Percentiles rank a stretch among this genome's conserved stretches.
Conservation (phyloP, 805 yeast genomes). For the Candida chilensis region DNA sequence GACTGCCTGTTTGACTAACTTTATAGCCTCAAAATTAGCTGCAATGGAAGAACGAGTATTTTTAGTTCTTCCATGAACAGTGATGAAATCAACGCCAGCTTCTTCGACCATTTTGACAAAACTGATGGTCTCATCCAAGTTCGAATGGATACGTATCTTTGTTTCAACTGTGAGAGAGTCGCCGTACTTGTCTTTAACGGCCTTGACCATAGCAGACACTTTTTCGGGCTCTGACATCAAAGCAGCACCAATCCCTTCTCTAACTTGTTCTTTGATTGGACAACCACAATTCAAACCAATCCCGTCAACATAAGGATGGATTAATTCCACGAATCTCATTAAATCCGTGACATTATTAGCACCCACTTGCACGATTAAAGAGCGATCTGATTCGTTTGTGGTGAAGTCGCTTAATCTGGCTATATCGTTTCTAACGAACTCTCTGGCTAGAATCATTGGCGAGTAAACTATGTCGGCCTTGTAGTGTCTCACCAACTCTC, state of each 20-base stretch:
- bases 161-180: conserved; percentile 73
- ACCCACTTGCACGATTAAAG: conserved; percentile 86
- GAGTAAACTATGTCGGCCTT: conserved; percentile 79
- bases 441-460: conserved; percentile 95
- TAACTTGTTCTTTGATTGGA: conserved; percentile 88
- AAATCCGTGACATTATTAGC: conserved; percentile 78
- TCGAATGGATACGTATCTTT: conserved; percentile 81
- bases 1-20: conserved; percentile 43
- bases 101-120: conserved; percentile 69
- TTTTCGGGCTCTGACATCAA: conserved; percentile 76
- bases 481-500: conserved; percentile 69
- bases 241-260: conserved; percentile 97
- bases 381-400: conserved; percentile 61
- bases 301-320: conserved; percentile 87
- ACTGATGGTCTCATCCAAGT: conserved; percentile 60
- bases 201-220: conserved; percentile 76
- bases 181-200: conserved; percentile 73
- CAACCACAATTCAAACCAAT: conserved; percentile 96
- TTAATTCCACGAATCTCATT: conserved; percentile 76
- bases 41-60: conserved; percentile 80
- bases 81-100: conserved; percentile 89
- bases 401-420: conserved; percentile 84
- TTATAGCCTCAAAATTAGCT: conserved; percentile 77
- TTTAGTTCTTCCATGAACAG: conserved; percentile 89
- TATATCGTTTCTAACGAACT: conserved; percentile 74